A percentile compares a stretch with the other conserved stretches of the same genome.
These are phyloP conservation scores for Amesomyces nigricolor DNA, from an alignment of 2,329 filamentous ascomycete species.

Conservation along the genomic window DNA sequence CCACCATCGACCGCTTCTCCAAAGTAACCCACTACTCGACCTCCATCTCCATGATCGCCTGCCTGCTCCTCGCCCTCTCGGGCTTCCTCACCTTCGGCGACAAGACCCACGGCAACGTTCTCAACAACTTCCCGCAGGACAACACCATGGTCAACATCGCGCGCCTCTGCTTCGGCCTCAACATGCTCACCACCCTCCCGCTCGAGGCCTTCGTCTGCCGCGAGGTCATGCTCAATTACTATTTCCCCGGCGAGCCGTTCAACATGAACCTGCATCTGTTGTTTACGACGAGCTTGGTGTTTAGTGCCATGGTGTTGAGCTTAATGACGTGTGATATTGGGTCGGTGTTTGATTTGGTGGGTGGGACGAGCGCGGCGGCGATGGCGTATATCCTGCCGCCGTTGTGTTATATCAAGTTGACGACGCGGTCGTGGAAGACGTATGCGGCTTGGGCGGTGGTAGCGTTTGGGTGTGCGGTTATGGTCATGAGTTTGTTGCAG, in stretches of 20 bases:
- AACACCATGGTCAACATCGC: slow-evolving; percentile 94
- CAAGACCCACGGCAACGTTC: slow-evolving; percentile 85
- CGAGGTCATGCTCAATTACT: slow-evolving; percentile 91
- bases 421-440: slow-evolving; percentile 48
- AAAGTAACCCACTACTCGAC: slow-evolving; percentile 93
- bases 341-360: slow-evolving; percentile 91
- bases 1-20: slow-evolving; percentile 91
- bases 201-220: slow-evolving; percentile 97
- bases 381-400: slow-evolving; percentile 94
- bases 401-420: slow-evolving; percentile 90
- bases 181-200: slow-evolving; percentile 96
- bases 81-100: slow-evolving; percentile 93
- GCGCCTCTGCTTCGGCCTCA: slow-evolving; percentile 89
- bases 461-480: slow-evolving; percentile 29
- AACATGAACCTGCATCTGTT: slow-evolving; percentile 79
- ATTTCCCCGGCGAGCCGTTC: slow-evolving; percentile 64
- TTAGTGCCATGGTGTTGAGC: slow-evolving; percentile 68
- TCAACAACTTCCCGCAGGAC: slow-evolving; percentile 92
- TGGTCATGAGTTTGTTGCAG: slow-evolving; percentile 30
- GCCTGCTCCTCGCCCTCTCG: slow-evolving; percentile 77
- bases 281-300: slow-evolving; percentile 78
- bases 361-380: slow-evolving; percentile 87
- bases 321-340: slow-evolving; percentile 90
- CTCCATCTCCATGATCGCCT: slow-evolving; percentile 83
- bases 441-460: slow-evolving; percentile 29